A percentile compares a stretch with the other conserved stretches of the same genome.
phyloP scores from a whole-genome alignment of 2,329 filamentous ascomycete species.

The Ilyonectria sp. region DNA sequence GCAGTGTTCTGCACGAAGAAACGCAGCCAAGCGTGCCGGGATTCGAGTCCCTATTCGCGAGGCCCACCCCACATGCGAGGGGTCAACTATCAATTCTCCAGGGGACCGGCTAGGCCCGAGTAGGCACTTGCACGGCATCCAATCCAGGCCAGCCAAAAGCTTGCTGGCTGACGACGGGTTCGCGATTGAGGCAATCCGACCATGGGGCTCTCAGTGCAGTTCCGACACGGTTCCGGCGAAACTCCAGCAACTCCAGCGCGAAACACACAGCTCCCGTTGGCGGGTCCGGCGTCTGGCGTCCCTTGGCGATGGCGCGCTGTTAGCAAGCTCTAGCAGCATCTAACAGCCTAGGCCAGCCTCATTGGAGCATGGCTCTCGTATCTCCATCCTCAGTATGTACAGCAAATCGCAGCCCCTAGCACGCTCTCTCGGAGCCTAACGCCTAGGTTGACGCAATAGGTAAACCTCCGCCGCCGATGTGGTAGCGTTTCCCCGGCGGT shows the following conservation, averaged over 20 bases:
- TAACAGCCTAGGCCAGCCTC: slow-evolving; percentile 31
- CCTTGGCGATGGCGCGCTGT: slow-evolving; percentile 17
- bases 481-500: neutral
- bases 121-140: slow-evolving; percentile 25
- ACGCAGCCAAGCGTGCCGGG: slow-evolving; percentile 14
- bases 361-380: neutral
- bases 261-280: neutral
- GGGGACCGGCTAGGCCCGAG: slow-evolving; percentile 27
- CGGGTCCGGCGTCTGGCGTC: neutral
- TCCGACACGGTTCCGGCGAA: slow-evolving; percentile 17
- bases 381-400: slow-evolving; percentile 18
- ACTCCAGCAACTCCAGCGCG: neutral
- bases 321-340: slow-evolving; percentile 9
- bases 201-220: neutral
- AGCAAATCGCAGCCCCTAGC: neutral
- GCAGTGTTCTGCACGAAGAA: neutral
- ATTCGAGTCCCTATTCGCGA: slow-evolving; percentile 3
- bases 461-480: slow-evolving; percentile 20
- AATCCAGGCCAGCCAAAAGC: slow-evolving; percentile 24
- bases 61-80: slow-evolving; percentile 23
- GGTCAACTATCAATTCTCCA: slow-evolving; percentile 26
- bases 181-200: slow-evolving; percentile 1
- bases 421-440: neutral
- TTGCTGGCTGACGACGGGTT: slow-evolving; percentile 6
- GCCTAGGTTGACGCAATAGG: neutral